Percentiles rank a stretch among this genome's conserved stretches.
phyloP scores from a whole-genome alignment of 78 protist genomes.

The Dictyostelium intermedium region DNA sequence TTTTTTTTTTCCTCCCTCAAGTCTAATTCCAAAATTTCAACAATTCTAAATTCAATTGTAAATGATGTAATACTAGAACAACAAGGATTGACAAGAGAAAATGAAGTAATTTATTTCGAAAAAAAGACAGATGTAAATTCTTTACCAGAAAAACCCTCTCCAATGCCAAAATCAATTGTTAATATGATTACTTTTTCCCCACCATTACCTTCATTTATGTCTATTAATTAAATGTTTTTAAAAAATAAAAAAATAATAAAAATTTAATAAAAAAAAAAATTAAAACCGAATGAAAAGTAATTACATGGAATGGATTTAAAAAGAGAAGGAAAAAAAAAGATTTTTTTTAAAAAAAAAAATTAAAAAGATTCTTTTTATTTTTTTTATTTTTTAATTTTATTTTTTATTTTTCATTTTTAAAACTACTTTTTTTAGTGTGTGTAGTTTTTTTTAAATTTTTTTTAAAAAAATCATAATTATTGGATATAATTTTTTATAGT shows the following conservation, averaged over 20 bases:
- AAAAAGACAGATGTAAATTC: constrained; percentile 30
- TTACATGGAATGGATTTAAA: too few relatives aligned
- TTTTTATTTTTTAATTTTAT: too few relatives aligned
- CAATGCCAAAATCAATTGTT: constrained; percentile 44
- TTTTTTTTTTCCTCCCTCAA: background rate
- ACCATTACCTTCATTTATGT: constrained; percentile 43
- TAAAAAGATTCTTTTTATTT: too few relatives aligned
- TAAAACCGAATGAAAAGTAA: too few relatives aligned
- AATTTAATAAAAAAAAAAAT: background rate
- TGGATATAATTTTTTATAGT: too few relatives aligned
- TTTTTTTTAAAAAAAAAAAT: too few relatives aligned
- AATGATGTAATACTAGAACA: constrained; percentile 26
- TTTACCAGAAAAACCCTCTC: constrained; percentile 6
- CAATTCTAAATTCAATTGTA: background rate
- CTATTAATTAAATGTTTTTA: background rate
- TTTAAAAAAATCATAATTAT: too few relatives aligned
- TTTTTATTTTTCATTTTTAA: too few relatives aligned
- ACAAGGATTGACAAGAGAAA: constrained; percentile 17
- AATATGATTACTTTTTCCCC: background rate
- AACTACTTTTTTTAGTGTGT: too few relatives aligned
- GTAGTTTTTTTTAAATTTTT: too few relatives aligned
- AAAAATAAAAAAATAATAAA: background rate
- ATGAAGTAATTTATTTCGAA: constrained; percentile 53
- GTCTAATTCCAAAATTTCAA: constrained; percentile 7
- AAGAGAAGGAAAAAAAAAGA: too few relatives aligned